Evolutionary conservation across 768 basidiomycete genomes (phyloP).

Genomic region (Russula olivacea): DNA sequence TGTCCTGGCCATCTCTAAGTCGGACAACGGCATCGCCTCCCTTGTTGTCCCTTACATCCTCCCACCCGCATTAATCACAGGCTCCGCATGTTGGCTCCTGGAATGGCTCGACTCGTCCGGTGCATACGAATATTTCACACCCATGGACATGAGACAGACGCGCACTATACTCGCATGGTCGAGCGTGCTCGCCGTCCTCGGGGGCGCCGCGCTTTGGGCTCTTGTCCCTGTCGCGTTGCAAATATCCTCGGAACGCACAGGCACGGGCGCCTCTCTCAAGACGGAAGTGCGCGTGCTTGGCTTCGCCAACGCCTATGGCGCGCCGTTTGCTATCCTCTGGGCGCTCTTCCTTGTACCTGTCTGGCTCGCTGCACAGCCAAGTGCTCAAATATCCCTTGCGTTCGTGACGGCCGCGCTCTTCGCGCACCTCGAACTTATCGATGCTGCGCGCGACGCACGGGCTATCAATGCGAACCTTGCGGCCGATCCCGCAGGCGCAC

Average conservation of each 20-base stretch:
- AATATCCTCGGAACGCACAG: constrained; percentile 36
- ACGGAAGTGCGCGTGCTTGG: constrained; percentile 62
- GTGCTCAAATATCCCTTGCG: constrained; percentile 73
- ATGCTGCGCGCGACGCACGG: constrained; percentile 70
- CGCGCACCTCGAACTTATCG: constrained; percentile 74
- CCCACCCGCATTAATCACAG: constrained; percentile 51
- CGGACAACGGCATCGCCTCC: constrained; percentile 66
- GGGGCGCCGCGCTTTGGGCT: constrained; percentile 64
- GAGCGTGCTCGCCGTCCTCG: constrained; percentile 45
- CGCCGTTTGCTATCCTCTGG: constrained; percentile 83
- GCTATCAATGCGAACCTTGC: constrained; percentile 48
- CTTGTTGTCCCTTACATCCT: constrained; percentile 57
- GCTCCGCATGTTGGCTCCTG: constrained; percentile 66
- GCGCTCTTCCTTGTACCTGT: constrained; percentile 54
- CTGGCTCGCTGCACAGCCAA: constrained; percentile 66
- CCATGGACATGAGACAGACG: constrained; percentile 40
- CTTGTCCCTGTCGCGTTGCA: constrained; percentile 68
- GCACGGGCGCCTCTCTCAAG: constrained; percentile 30
- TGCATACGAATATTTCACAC: constrained; percentile 18
- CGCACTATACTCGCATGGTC: constrained; percentile 59
- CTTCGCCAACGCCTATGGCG: constrained; percentile 85
- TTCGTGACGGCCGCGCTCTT: constrained; percentile 60
- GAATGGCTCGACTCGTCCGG: constrained; percentile 71
- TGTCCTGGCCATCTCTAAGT: constrained; percentile 60
- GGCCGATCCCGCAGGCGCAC: constrained; percentile 40